Percentiles rank a stretch among this genome's conserved stretches.
These are phyloP conservation scores for Cytospora chrysosperma DNA, from an alignment of 2,329 filamentous ascomycete genomes.

Conservation along the genomic window DNA sequence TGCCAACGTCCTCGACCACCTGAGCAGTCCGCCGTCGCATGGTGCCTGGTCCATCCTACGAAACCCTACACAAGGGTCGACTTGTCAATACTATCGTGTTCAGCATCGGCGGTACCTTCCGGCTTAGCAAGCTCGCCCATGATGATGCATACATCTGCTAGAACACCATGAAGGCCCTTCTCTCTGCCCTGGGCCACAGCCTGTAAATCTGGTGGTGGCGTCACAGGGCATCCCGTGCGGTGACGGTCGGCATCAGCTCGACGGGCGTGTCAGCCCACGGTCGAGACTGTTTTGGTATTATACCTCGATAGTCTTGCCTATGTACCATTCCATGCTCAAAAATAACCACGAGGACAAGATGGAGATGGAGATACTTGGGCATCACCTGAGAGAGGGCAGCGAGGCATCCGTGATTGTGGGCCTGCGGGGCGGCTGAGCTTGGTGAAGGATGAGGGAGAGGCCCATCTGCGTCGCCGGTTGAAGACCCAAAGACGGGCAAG, in stretches of 20 bases:
- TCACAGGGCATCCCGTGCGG: conserved; percentile 34
- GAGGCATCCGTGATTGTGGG: conserved; percentile 36
- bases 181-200: conserved; percentile 39
- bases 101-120: conserved; percentile 44
- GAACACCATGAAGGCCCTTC: conserved; percentile 42
- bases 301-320: conserved; percentile 38
- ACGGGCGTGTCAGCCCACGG: conserved; percentile 42
- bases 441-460: conserved; percentile 28
- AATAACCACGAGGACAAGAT: conserved; percentile 46
- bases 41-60: conserved; percentile 35
- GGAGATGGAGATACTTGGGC: conserved; percentile 43
- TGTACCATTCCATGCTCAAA: conserved; percentile 41
- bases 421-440: conserved; percentile 34
- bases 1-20: conserved; percentile 50
- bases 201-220: conserved; percentile 28
- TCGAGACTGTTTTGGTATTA: conserved; percentile 44
- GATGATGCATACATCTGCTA: conserved; percentile 51
- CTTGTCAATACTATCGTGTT: conserved; percentile 48
- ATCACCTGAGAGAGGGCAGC: conserved; percentile 30
- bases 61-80: conserved; percentile 27
- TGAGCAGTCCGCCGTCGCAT: conserved; percentile 36
- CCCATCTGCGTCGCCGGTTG: conserved; percentile 40
- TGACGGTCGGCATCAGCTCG: conserved; percentile 40
- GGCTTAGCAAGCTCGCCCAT: conserved; percentile 35
- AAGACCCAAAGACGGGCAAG: conserved; percentile 35